Evolutionary conservation across 1,284 basidiomycete species (phyloP).

Genomic region (Sphaerobolus stellatus): DNA sequence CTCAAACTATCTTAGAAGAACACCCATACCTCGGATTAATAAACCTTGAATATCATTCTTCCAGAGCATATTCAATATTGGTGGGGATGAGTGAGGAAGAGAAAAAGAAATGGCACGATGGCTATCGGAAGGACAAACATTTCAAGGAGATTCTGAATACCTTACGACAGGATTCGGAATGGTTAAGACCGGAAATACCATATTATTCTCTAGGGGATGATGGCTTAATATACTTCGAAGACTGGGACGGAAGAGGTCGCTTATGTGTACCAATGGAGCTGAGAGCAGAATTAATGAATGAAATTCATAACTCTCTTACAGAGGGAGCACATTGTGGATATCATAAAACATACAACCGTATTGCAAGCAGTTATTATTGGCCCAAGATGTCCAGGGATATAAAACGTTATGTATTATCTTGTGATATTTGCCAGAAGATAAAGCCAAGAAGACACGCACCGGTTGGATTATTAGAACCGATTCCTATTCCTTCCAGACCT

Average conservation of each 20-base stretch:
- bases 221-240: constrained; percentile 10
- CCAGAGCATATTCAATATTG: not conserved
- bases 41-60: not conserved
- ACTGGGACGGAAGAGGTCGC: not conserved
- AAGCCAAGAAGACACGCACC: constrained; percentile 11
- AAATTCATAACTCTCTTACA: constrained; percentile 5
- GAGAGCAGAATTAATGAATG: constrained; percentile 4
- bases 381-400: not conserved
- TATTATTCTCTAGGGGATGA: not conserved
- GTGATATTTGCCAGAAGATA: not conserved
- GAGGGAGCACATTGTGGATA: constrained; percentile 15
- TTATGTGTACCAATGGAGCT: constrained; percentile 16
- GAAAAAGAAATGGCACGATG: not conserved
- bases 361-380: not conserved
- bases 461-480: not conserved
- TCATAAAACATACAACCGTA: constrained; percentile 11
- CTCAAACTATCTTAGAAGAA: not conserved
- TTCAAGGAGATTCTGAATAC: not conserved
- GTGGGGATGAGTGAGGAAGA: not conserved
- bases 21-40: not conserved
- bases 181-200: not conserved
- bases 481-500: not conserved
- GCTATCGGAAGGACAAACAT: not conserved
- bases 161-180: not conserved
- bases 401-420: not conserved